A percentile compares a stretch with the other conserved stretches of the same genome.
Conservation (phyloP, 2,329 filamentous ascomycete species). For the Pezicula radicicola region DNA sequence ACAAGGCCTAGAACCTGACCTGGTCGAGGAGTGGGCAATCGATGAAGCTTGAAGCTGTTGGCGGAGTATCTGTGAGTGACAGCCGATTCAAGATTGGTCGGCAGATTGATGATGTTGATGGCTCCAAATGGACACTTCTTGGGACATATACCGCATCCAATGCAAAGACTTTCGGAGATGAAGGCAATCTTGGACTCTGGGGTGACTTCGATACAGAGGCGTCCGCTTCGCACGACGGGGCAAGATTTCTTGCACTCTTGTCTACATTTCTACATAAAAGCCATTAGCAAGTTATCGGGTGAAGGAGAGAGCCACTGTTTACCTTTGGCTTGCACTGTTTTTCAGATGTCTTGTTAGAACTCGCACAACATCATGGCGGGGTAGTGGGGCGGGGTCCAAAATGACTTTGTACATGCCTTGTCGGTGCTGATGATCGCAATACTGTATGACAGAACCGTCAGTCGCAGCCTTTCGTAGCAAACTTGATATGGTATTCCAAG, state of each 20-base stretch:
- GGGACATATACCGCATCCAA: constrained; percentile 98
- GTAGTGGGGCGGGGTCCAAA: constrained; percentile 35
- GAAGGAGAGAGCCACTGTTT: constrained; percentile 19
- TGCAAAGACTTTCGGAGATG: constrained; percentile 93
- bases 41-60: constrained; percentile 99
- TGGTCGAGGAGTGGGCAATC: constrained; percentile 90
- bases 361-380: constrained; percentile 17
- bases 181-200: constrained; percentile 91
- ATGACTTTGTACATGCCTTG: constrained; percentile 65
- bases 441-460: constrained; percentile 46
- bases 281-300: constrained; percentile 25
- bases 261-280: constrained; percentile 75
- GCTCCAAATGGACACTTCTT: constrained; percentile 99
- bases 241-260: constrained; percentile 99
- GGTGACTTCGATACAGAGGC: constrained; percentile 93
- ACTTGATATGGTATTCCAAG: not conserved
- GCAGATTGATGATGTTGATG: constrained; percentile 99
- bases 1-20: constrained; percentile 95
- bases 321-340: constrained; percentile 84
- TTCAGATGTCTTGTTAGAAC: constrained; percentile 35
- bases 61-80: constrained; percentile 98
- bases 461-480: not conserved
- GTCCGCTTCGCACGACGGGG: constrained; percentile 94
- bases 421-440: constrained; percentile 98
- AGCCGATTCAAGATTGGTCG: constrained; percentile 97